Base-by-base conservation (phyloP, 202 grass and related monocot species). In the Schoenoplectus tabernaemontani region DNA sequence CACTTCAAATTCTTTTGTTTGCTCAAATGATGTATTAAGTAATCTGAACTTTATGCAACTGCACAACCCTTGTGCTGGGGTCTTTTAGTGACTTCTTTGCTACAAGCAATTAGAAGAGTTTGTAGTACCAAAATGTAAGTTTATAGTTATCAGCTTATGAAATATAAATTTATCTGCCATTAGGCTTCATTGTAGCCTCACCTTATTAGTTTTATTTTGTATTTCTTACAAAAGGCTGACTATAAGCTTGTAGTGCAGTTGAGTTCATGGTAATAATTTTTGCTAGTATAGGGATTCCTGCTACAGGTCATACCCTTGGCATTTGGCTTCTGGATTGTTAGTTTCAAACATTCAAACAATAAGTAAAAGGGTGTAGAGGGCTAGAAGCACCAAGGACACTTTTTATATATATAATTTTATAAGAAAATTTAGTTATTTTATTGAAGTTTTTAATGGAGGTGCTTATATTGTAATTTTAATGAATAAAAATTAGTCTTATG, bases 41-140 rank as follows among this genome's bases (percentile, higher is more conserved):
- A 1, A 11, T 41, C 46, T 58, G 5, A 57, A 64, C 51, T 0
- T 28, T 84, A 97, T 91, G 90, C 93, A 46, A 97, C 87, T 5
- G 91, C 93, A 2, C 93, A 97, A 33, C 93, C 91, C 87, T 97
- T 15, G 91, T 91, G 10, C 67, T 97, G n/a, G 5, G 93, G 93
- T 77, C 82, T 97, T 20, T 46, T 97, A 57, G 89, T 97, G 81
- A 97, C 93, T 38, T 91, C 93, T 16, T 85, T 97, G 91, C 93
- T 4, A 91, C 83, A 66, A 97, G 89, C 77, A 89, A 93, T 72
- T 97, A 77, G 54, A 41, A 57, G 0, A 57, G 32, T 58, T 57
- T 22, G 15, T 5, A 57, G 30, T 19, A 56, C 12, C 22, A 38
- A 19, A 37, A 28, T 56, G 54, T 57, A 77, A 77, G n/a, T 20